A percentile compares a stretch with the other conserved stretches of the same genome.
Conservation (phyloP, 2,329 filamentous ascomycete species). For the Sphaerostilbella broomeana region DNA sequence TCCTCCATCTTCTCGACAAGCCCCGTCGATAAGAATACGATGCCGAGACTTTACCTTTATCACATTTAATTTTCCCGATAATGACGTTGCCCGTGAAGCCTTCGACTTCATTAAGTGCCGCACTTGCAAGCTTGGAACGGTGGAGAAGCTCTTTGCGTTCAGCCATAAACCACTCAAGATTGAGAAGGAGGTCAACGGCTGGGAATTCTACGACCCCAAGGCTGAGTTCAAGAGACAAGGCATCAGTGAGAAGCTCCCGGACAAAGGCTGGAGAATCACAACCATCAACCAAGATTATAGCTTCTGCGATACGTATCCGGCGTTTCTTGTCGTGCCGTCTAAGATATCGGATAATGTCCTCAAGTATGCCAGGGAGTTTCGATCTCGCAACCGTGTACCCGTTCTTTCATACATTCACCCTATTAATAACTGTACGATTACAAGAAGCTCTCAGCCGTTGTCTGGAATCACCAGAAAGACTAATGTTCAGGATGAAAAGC, state of each 20-base stretch:
- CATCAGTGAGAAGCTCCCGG: constrained; percentile 70
- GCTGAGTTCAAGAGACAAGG: constrained; percentile 84
- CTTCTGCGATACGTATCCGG: constrained; percentile 91
- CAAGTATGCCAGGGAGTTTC: constrained; percentile 85
- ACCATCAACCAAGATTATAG: constrained; percentile 83
- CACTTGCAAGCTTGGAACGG: constrained; percentile 72
- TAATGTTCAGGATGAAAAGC: constrained; percentile 91
- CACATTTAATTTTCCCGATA: constrained; percentile 77
- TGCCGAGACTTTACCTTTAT: constrained; percentile 93
- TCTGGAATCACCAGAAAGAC: constrained; percentile 81
- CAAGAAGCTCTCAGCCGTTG: constrained; percentile 84
- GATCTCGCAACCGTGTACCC: constrained; percentile 83
- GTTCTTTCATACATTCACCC: constrained; percentile 91
- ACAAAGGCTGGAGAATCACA: constrained; percentile 83
- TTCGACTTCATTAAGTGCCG: constrained; percentile 79
- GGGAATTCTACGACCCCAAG: constrained; percentile 77
- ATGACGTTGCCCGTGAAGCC: constrained; percentile 69
- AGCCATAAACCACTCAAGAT: constrained; percentile 67
- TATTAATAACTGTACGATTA: constrained; percentile 94
- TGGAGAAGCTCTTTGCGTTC: constrained; percentile 91
- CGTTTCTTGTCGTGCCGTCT: constrained; percentile 74
- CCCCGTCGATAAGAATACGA: constrained; percentile 77
- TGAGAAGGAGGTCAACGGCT: constrained; percentile 71
- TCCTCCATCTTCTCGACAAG: constrained; percentile 59
- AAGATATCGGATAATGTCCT: constrained; percentile 94